Base-by-base conservation (phyloP, 768 basidiomycete genomes). In the Suillus plorans region DNA sequence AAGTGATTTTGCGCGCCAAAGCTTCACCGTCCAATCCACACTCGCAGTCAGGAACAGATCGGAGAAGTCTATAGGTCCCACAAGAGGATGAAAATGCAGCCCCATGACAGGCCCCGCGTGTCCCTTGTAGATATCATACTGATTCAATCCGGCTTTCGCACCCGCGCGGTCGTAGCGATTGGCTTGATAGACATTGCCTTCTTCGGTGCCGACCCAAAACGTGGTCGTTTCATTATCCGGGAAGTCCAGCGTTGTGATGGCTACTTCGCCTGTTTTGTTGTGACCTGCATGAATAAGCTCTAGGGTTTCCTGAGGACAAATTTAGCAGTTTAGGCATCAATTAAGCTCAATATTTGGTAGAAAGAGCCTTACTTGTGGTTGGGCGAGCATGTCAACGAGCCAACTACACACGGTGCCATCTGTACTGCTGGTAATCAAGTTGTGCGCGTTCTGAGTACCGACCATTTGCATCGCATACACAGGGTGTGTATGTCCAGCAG, bases 401-500 rank as follows among this genome's bases (percentile, higher is more conserved):
- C 97, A 99, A 75, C 92, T 94, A 77, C 97, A 99, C 6, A 99
- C 94, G 34, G 90, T 90, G 3, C 97, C 97, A 76, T 99, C 97
- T 13, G 97, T 98, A 70, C 95, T 97, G 71, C 92, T 94, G 13
- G 95, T 95, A 68, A 99, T 95, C 64, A 99, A 79, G 73, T 97
- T 99, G 76, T 99, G 96, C 1, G 97, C 97, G 74, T 99, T 98
- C 78, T 99, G 97, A 3, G 97, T 97, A 10, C 97, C 97, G 20
- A 99, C 93, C 89, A 98, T 95, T 69, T 92, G 89, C 90, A 99
- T 97, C 0, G 94, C 92, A 79, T 99, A 99, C 45, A 99, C 94
- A 0, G 97, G 97, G 77, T 99, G 97, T 4, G 97, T 99, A 74
- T 99, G 97, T 0, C 97, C 97, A 36, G 94, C 89, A 2, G 96